phyloP scores from a whole-genome alignment of 371 early-diverging fungal species.

The Mortierella sp. region DNA sequence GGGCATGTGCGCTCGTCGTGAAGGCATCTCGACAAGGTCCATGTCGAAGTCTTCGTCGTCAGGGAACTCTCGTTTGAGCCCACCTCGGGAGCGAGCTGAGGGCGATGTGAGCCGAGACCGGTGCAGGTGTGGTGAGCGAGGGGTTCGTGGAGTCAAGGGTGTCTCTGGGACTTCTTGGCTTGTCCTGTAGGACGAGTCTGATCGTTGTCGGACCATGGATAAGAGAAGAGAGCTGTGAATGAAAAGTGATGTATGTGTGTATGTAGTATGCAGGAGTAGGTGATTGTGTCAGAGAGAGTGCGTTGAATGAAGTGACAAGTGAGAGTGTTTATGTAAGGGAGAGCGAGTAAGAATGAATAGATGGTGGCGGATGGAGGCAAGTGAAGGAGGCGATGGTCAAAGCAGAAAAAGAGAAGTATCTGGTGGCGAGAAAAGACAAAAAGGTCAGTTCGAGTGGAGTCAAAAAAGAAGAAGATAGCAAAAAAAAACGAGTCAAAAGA shows the following conservation, averaged over 20 bases:
- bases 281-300: neutral
- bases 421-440: neutral
- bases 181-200: constrained; percentile 18
- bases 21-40: constrained; percentile 11
- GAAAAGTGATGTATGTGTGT: neutral
- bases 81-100: constrained; percentile 1
- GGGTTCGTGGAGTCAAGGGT: constrained; percentile 35
- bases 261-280: neutral
- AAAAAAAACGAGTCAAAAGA: neutral
- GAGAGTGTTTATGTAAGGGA: neutral
- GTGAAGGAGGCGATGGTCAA: constrained; percentile 10
- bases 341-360: neutral
- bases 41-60: constrained; percentile 18
- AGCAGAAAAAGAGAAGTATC: neutral
- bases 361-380: constrained; percentile 8
- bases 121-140: constrained; percentile 27
- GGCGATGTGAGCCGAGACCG: constrained; percentile 16
- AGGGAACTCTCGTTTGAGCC: constrained; percentile 24
- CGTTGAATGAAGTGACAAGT: neutral
- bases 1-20: constrained; percentile 3
- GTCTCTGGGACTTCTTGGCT: constrained; percentile 34
- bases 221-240: neutral
- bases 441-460: neutral
- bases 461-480: neutral
- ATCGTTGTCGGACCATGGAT: constrained; percentile 23